Evolutionary conservation across 306 rosid genomes (phyloP), one percentile per base, ranked within the genome.

Genomic region (Cercis canadensis): DNA sequence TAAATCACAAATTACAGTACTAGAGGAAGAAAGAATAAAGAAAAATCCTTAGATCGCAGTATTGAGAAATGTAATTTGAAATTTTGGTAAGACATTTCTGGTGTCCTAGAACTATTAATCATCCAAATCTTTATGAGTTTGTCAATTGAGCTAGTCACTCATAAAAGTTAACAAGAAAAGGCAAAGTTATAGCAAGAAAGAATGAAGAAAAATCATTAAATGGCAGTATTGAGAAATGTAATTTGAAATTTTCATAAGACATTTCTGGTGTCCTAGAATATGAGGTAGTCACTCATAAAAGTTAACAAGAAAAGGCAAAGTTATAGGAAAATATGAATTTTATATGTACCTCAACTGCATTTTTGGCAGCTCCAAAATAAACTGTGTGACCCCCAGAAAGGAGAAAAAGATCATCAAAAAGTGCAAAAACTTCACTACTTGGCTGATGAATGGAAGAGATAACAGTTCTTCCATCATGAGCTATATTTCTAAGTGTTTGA

Each of bases 381-480:
- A 89, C 85, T 0, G 92, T 78, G 62, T 84, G 89, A 54, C 98
- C 97, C 1, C 92, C 89, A 73, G 98, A 89, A 56, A 90, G 97
- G 52, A 94, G 81, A 54, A 90, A 85, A n/a, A 94, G 96, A 75
- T 86, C 82, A 75, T 94, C 98, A 87, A 94, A 94, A 50, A 90
- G 89, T 33, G 95, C 92, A 80, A 89, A 90, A 51, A 91, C 97
- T 77, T 94, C 98, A 78, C 96, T 86, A 31, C 98, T 94, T 6
- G 97, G 97, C 78, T 90, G 98, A 75, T 94, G 98, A n/a, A 94
- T 87, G 3, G 95, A 89, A 51, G 95, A 80, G 40, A 94, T 81
- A 8, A 90, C 91, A 65, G 97, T 94, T 72, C 82, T 84, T 4
- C 91, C 96, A 87, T 84, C 98, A 69, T 57, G 87, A 57, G 97